Evolutionary conservation across 2,329 filamentous ascomycete genomes (phyloP).

Genomic region (Aspergillus intermedius): DNA sequence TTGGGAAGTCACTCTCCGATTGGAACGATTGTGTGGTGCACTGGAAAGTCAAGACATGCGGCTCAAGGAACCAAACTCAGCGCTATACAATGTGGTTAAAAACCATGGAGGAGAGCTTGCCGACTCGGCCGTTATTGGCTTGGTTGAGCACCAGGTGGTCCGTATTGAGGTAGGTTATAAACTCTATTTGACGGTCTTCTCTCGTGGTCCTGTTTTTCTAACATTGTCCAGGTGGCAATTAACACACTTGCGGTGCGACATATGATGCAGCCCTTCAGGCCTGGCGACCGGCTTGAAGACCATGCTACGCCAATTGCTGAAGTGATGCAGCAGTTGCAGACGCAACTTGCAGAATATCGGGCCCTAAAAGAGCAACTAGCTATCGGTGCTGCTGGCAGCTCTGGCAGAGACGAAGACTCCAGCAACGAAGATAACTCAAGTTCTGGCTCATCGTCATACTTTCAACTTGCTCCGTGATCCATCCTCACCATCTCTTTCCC

Average conservation of each 20-base stretch:
- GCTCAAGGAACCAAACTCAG: slow-evolving; percentile 73
- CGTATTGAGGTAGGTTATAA: slow-evolving; percentile 73
- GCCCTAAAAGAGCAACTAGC: slow-evolving; percentile 36
- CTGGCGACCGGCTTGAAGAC: slow-evolving; percentile 58
- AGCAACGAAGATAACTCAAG: slow-evolving; percentile 15
- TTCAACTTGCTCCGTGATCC: slow-evolving; percentile 16
- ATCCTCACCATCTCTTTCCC: slow-evolving; percentile 5
- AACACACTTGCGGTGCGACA: slow-evolving; percentile 74
- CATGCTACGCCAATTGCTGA: slow-evolving; percentile 72
- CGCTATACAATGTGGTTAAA: slow-evolving; percentile 69
- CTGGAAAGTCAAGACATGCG: slow-evolving; percentile 64
- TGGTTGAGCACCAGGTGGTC: slow-evolving; percentile 91
- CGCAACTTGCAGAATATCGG: slow-evolving; percentile 36
- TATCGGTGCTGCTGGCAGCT: slow-evolving; percentile 19
- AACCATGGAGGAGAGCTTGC: slow-evolving; percentile 74
- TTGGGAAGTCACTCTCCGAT: slow-evolving; percentile 78
- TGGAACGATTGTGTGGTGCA: slow-evolving; percentile 88
- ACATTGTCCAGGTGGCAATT: slow-evolving; percentile 61
- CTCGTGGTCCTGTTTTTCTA: slow-evolving; percentile 1
- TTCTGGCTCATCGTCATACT: slow-evolving; percentile 24
- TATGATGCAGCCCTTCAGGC: slow-evolving; percentile 63
- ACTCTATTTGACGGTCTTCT: neutral
- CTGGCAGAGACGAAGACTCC: slow-evolving; percentile 13
- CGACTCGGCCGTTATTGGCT: slow-evolving; percentile 78
- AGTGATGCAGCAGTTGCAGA: slow-evolving; percentile 44